Base-by-base conservation (phyloP, 2,329 filamentous ascomycete genomes). In the Microdochium paspali region DNA sequence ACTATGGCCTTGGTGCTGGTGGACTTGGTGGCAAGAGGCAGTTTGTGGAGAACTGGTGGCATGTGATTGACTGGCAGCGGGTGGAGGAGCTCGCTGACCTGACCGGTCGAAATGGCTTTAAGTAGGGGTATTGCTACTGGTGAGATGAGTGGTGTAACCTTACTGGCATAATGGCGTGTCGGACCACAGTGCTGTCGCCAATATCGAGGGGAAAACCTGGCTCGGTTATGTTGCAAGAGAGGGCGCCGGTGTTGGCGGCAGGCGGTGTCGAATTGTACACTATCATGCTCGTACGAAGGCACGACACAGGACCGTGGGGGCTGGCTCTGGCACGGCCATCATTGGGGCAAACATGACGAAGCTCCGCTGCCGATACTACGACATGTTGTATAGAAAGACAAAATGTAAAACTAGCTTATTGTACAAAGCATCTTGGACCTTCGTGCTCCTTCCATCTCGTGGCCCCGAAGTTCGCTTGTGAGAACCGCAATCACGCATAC, bases 31-130 rank as follows among this genome's bases (percentile, higher is more conserved):
- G 88, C 45, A 98, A 96, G 80, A 72, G 74, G 46, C 68, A 72
- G 46, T 98, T 80, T 65, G 73, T 90, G 46, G 77, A 86, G 62
- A 74, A 76, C 39, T 97, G 91, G 91, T 98, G 93, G 93, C 69
- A 87, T 45, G 73, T 72, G 46, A 84, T 98, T 55, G 81, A 98
- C 68, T 98, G 93, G 93, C 70, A 82, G 45, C 73, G 77, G 51
- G 90, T 95, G 45, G 71, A 73, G 28, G 61, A 69, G 50, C 49
- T 65, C 58, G 59, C 70, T 7, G 46, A 43, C 4, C n/a, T 51
- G 44, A 44, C n/a, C 12, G n/a, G 15, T 39, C 15, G 24, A 5
- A 24, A 44, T 51, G 48, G 60, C 56, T 39, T 69, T 44, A 26
- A 30, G 26, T 32, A 28, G 43, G 23, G 6, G 35, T 18, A 5